Percentiles rank a stretch among this genome's conserved stretches.
phyloP scores from a whole-genome alignment of 1,284 basidiomycete species.

The Sporisorium reilianum region DNA sequence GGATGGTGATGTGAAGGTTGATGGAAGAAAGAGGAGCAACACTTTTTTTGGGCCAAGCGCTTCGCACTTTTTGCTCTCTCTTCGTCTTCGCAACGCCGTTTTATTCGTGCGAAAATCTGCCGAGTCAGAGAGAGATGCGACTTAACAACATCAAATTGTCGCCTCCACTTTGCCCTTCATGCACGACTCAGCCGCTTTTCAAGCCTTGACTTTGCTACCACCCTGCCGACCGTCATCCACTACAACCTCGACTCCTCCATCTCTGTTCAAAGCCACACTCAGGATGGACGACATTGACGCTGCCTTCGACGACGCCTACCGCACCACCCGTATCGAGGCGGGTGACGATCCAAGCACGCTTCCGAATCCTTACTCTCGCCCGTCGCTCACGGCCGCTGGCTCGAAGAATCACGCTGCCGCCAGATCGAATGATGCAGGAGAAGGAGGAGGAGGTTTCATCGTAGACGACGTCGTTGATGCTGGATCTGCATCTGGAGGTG shows the following conservation, averaged over 20 bases:
- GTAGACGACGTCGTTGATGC: constrained; percentile 13
- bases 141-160: background rate
- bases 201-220: background rate
- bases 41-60: constrained; percentile 1
- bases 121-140: background rate
- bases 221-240: background rate
- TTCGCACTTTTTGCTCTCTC: constrained; percentile 10
- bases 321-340: constrained; percentile 38
- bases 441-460: constrained; percentile 41
- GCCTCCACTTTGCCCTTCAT: constrained; percentile 25
- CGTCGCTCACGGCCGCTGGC: background rate
- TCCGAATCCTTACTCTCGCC: constrained; percentile 45
- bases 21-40: constrained; percentile 2
- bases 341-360: constrained; percentile 48
- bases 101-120: constrained; percentile 22
- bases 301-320: constrained; percentile 56
- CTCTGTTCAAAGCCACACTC: no score
- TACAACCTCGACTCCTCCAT: background rate
- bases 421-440: background rate
- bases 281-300: constrained; percentile 37
- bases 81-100: background rate
- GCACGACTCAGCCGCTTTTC: constrained; percentile 29
- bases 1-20: constrained; percentile 5
- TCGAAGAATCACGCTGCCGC: background rate
- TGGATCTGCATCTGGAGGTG: constrained; percentile 14